These are phyloP conservation scores for Sanghuangporus weigelae DNA, from an alignment of 1,284 basidiomycete genomes.

Conservation along the genomic window DNA sequence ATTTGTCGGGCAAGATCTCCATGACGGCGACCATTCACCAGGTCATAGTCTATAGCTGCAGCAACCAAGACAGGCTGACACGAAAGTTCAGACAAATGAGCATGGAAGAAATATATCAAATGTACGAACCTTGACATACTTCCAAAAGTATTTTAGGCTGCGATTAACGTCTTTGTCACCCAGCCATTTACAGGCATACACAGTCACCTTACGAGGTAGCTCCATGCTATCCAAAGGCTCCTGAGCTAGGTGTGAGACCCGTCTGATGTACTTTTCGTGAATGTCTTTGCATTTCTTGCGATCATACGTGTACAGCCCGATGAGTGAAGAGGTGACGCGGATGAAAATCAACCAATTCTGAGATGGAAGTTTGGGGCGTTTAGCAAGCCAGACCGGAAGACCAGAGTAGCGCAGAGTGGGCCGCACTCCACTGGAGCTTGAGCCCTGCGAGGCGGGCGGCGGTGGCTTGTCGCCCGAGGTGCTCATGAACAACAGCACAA, in stretches of 20 bases:
- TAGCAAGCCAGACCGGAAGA: constrained; percentile 71
- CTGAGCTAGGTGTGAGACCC: constrained; percentile 73
- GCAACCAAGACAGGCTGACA: constrained; percentile 87
- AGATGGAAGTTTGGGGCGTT: constrained; percentile 77
- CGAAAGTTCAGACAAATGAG: constrained; percentile 9
- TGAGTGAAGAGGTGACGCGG: constrained; percentile 62
- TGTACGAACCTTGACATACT: constrained; percentile 88
- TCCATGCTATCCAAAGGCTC: constrained; percentile 64
- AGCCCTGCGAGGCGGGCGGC: not conserved
- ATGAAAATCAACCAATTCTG: constrained; percentile 94
- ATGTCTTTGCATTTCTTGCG: constrained; percentile 74
- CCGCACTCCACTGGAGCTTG: constrained; percentile 33
- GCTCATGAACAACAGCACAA: constrained; percentile 13
- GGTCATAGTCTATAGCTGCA: constrained; percentile 89
- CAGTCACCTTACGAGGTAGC: constrained; percentile 75
- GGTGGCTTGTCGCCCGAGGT: constrained; percentile 6
- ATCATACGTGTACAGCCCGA: constrained; percentile 83
- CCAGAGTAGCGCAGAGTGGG: constrained; percentile 58
- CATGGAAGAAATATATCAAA: constrained; percentile 14
- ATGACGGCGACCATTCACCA: constrained; percentile 76
- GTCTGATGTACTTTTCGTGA: constrained; percentile 72
- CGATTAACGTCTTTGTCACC: constrained; percentile 92
- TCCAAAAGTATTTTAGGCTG: constrained; percentile 83
- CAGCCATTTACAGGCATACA: constrained; percentile 88
- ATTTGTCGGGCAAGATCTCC: constrained; percentile 80